phyloP scores from a whole-genome alignment of 371 early-diverging fungal species.

The Umbelopsis sp. region DNA sequence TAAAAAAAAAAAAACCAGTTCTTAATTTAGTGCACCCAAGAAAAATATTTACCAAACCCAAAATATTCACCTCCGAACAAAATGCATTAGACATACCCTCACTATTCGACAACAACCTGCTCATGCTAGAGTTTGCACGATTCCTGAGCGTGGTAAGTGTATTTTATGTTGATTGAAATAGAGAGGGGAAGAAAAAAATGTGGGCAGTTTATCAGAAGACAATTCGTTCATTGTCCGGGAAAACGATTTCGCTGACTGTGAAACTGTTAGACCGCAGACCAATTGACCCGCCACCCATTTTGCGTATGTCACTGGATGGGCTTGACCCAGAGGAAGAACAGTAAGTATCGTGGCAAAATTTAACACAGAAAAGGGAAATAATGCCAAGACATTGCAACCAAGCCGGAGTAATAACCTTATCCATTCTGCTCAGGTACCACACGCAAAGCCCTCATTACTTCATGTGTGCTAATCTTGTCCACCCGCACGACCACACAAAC shows the following conservation, averaged over 20 bases:
- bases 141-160: constrained; percentile 35
- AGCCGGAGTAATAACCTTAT: constrained; percentile 16
- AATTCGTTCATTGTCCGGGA: constrained; percentile 11
- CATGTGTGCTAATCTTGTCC: constrained; percentile 69
- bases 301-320: constrained; percentile 67
- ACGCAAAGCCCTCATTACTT: constrained; percentile 78
- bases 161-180: neutral
- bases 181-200: neutral
- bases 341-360: constrained; percentile 22
- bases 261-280: constrained; percentile 73
- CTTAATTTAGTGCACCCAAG: constrained; percentile 22
- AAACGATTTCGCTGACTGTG: constrained; percentile 16
- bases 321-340: constrained; percentile 36
- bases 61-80: constrained; percentile 3
- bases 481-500: constrained; percentile 49
- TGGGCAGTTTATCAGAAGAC: neutral
- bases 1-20: constrained; percentile 19
- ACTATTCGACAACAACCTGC: constrained; percentile 45
- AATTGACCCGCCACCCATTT: constrained; percentile 89
- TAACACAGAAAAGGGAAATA: constrained; percentile 6
- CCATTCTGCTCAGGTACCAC: constrained; percentile 47
- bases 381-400: constrained; percentile 13
- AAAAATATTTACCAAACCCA: constrained; percentile 21
- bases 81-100: constrained; percentile 18
- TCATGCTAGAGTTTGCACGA: constrained; percentile 41